phyloP scores from a whole-genome alignment of 257 asterid species.

The Gentiana dahurica region DNA sequence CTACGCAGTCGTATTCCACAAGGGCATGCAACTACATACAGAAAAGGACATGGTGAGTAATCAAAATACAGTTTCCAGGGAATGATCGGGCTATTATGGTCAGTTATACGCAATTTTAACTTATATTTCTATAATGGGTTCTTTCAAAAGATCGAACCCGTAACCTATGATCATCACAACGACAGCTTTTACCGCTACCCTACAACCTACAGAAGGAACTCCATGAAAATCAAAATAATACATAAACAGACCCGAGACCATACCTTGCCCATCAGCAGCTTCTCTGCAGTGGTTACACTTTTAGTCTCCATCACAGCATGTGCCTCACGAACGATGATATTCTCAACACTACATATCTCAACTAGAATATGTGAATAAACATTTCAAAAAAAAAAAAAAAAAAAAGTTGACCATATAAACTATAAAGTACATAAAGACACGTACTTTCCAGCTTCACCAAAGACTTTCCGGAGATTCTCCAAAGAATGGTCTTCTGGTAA shows the following conservation, averaged over 20 bases:
- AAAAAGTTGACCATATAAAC: constrained; percentile 2
- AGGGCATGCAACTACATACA: constrained; percentile 61
- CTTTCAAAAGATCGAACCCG: too few relatives aligned
- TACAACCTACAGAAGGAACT: background rate
- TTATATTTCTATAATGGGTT: too few relatives aligned
- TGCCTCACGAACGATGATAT: constrained; percentile 64
- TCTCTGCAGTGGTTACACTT: constrained; percentile 68
- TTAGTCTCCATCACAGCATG: constrained; percentile 52
- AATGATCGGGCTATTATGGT: too few relatives aligned
- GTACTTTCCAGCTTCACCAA: constrained; percentile 88
- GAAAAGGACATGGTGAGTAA: constrained; percentile 4
- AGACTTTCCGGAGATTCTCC: constrained; percentile 65
- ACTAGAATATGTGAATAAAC: constrained; percentile 7
- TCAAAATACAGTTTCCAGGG: too few relatives aligned
- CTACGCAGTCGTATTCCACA: constrained; percentile 71
- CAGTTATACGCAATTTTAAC: too few relatives aligned
- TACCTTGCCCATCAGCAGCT: constrained; percentile 87
- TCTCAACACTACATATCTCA: constrained; percentile 45
- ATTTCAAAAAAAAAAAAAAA: background rate
- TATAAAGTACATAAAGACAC: constrained; percentile 12
- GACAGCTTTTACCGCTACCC: too few relatives aligned
- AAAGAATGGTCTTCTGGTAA: constrained; percentile 91
- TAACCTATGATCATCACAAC: too few relatives aligned
- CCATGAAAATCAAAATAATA: background rate
- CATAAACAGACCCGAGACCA: constrained; percentile 5